Percentiles rank a stretch among this genome's conserved stretches.
Evolutionary conservation across 768 basidiomycete species (phyloP).

Genomic region (Trametes meyenii): DNA sequence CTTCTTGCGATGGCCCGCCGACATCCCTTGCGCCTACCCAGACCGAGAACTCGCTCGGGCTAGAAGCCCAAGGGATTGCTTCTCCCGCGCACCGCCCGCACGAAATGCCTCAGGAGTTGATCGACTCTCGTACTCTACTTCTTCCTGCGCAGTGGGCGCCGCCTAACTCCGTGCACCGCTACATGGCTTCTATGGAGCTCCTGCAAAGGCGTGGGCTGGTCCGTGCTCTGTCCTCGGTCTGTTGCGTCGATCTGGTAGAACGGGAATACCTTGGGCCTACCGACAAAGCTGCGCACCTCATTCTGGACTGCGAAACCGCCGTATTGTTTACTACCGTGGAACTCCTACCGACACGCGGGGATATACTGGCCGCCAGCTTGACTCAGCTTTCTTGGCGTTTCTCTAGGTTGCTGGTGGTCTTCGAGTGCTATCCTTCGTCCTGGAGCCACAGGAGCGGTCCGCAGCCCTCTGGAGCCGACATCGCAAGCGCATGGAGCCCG

Average conservation of each 20-base stretch:
- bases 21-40: too few species aligned
- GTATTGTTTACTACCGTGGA: conserved; percentile 52
- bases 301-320: conserved; percentile 64
- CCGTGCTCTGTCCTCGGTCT: conserved; percentile 49
- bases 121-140: conserved; percentile 21
- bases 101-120: conserved; percentile 25
- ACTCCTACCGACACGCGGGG: conserved; percentile 52
- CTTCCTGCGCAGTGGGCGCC: conserved; percentile 36
- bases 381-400: conserved; percentile 67
- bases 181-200: conserved; percentile 68
- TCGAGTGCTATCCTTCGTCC: conserved; percentile 57
- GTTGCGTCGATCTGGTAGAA: conserved; percentile 62
- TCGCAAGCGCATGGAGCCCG: conserved; percentile 49
- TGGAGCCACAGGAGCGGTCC: conserved; percentile 35
- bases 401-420: conserved; percentile 54
- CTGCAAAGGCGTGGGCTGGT: conserved; percentile 70
- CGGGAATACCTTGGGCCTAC: conserved; percentile 50
- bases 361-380: conserved; percentile 47
- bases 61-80: not conserved
- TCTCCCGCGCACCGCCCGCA: not conserved
- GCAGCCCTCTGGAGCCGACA: conserved; percentile 11
- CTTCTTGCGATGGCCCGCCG: not conserved
- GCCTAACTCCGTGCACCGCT: conserved; percentile 53
- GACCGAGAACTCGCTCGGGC: too few species aligned
- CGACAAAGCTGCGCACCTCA: conserved; percentile 57